Evolutionary conservation across 345 rosid genomes (phyloP).

Genomic region (Moricandia moricandioides): DNA sequence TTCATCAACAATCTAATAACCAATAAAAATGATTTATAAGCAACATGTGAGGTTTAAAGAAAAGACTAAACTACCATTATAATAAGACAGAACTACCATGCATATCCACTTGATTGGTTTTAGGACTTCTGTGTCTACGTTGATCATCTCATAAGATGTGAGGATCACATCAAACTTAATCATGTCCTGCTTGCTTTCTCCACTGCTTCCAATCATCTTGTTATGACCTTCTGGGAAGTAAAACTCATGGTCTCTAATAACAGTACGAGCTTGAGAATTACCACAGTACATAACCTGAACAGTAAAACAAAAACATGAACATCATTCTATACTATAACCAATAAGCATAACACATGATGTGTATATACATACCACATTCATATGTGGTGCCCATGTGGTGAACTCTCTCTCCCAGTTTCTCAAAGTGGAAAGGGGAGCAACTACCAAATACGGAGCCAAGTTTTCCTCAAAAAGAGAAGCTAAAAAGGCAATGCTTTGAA

Average conservation of each 20-base stretch:
- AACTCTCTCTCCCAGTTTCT: no score
- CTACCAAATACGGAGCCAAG: no score
- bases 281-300: no score
- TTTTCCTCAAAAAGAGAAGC: no score
- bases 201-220: conserved; percentile 51
- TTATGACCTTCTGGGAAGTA: conserved; percentile 68
- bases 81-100: conserved; percentile 57
- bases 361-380: no score
- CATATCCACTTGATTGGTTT: conserved; percentile 96
- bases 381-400: no score
- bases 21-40: conserved; percentile 24
- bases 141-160: conserved; percentile 97
- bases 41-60: background rate
- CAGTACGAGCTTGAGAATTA: conserved; percentile 50
- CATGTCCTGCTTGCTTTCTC: conserved; percentile 86
- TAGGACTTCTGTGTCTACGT: conserved; percentile 69
- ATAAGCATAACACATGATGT: no score
- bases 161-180: conserved; percentile 96
- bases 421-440: no score
- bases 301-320: no score
- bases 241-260: conserved; percentile 90
- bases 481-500: no score
- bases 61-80: background rate
- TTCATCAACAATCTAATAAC: conserved; percentile 96
- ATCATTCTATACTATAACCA: no score